Evolutionary conservation across 805 yeast species (phyloP), one percentile per base, ranked within the genome.

Genomic region (Metschnikowia amazonensis): DNA sequence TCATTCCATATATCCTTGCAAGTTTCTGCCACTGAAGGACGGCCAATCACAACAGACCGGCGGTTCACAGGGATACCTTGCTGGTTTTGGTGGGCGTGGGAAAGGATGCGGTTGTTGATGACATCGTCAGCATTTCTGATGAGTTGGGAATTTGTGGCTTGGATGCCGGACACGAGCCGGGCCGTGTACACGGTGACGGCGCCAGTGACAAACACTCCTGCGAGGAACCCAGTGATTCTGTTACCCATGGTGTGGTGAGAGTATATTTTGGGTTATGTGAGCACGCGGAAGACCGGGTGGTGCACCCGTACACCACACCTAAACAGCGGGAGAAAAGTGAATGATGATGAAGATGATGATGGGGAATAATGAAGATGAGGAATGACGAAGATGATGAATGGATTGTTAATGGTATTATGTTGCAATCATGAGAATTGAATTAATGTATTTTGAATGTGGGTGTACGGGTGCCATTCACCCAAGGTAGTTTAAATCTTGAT

Each of bases 1-100:
- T 78, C 81, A 59, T 86, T 83, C 95, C 95, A 86, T 34, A 86
- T 72, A 57, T 86, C 95, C 53, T 82, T 84, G 49, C 77, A 69
- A 0, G 89, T 82, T 62, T 87, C 89, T 8, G 57, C 57, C 27
- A 80, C 49, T 20, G 66, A 60, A 9, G 69, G 64, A 25, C 86
- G 73, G 18, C 49, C 46, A 23, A 57, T 53, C 29, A 48, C 35
- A 30, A 47, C 43, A 11, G 51, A 49, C 25, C 60, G 59, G 27
- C 60, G 59, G 24, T 74, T 66, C 46, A 69, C 63, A 47, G 79
- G 79, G 17, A 69, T 59, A 37, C 69, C 59, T 25, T 75, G 74
- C 43, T 73, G 66, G 5, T 69, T 58, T 23, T 75, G 64, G 50
- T 76, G 77, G 28, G 70, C 66, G 27, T 77, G 70, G 11, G 76